Evolutionary conservation across 2,329 filamentous ascomycete genomes (phyloP), one percentile per base, ranked within the genome.

Genomic region (Escovopsis weberi): DNA sequence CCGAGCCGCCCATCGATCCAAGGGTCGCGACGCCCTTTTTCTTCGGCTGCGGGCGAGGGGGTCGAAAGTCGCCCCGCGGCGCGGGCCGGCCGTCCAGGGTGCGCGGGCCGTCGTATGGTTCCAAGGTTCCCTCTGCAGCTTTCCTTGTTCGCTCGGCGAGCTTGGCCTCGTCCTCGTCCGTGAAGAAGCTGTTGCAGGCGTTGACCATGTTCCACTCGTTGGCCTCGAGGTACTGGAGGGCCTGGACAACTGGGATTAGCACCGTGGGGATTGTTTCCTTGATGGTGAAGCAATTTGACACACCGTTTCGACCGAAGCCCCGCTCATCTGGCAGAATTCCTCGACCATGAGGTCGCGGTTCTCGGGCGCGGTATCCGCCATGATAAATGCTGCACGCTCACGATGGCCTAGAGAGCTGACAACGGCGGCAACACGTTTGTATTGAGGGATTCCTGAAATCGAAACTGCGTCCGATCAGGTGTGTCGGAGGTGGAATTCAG

Each of bases 141-240:
- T 67, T 62, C 38, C 63, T 64, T 42, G 66, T 62, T 39, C 63
- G 65, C 19, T 54, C 57, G 48, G 67, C 64, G 45, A 66, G 63
- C 32, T 62, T 60, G 8, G 55, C 61, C 43, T 74, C 69, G 26
- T 78, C 74, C 32, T 69, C 62, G 44, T 75, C 68, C 46, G 69
- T 66, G 55, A 75, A 85, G 63, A 71, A 83, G 40, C 75, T 70
- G 28, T 74, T 69, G 42, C 74, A 70, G 12, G 81, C 81, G 9
- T 68, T 63, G 49, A 72, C 67, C 37, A 85, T 62, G 53, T 86
- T 72, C 80, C 82, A 86, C 49, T 72, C 64, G 53, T 72, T 78
- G 33, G 72, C 70, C 19, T 68, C 65, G 7, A 89, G 75, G 50
- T 82, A 82, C 47, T 80, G 69, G 43, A 68, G 68, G 38, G 82